Base-by-base conservation (phyloP, 1,284 basidiomycete species). In the Ustilago nuda region DNA sequence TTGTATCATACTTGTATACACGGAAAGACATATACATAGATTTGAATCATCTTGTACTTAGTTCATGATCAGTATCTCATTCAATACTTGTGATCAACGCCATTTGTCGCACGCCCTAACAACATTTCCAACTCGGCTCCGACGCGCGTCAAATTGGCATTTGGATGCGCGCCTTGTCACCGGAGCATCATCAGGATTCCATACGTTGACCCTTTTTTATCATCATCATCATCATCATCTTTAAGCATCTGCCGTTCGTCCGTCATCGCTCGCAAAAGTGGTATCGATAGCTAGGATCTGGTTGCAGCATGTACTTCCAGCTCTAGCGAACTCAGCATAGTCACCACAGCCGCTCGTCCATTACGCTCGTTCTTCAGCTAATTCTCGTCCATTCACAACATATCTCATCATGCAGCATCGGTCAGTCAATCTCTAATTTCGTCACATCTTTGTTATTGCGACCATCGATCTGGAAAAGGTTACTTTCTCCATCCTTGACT, bases 51-150 rank as follows among this genome's bases (percentile, higher is more conserved):
- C 23, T 27, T 27, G 23, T 27, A 27, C 23, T 27, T 27, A 27
- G 23, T 27, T 27, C 23, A 27, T 27, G 23, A 27, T 27, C 23
- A 27, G 23, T 27, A 27, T 27, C 23, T 3, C 23, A 27, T 3
- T 27, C 23, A 27, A 27, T 27, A 3, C 23, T 27, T 27, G 23
- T 27, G 23, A 27, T 27, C 23, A 27, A 27, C 23, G 23, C 23
- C 23, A 27, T 27, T 27, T 27, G 23, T 27, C 23, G 23, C 23
- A 27, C 23, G 23, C 23, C 23, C 23, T 27, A 27, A 27, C 23
- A 27, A 27, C 23, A 27, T 27, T 27, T 27, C n/a, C 8, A 17
- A 13, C 8, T 69, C 69, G 69, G 69, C 39, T 66, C 69, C 69
- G 69, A 66, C 19, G 37, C 60, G 69, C 69, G 63, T 59, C 48